phyloP scores from a whole-genome alignment of 352 stramenopile species.

The Pythium aquatile region DNA sequence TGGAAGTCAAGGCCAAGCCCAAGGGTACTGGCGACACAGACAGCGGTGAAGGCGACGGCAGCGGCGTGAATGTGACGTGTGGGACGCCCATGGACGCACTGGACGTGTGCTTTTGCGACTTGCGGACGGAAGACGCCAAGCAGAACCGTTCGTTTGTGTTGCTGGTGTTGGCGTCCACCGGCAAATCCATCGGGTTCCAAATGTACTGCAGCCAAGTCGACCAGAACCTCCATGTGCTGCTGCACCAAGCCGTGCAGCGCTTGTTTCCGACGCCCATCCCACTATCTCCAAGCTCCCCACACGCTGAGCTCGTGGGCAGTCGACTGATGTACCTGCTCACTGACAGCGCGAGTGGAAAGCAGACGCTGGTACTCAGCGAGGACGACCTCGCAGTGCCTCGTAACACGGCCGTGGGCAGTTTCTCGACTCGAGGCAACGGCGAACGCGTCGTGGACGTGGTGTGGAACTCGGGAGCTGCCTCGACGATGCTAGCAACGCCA shows the following conservation, averaged over 20 bases:
- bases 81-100: conserved; percentile 49
- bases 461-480: conserved; percentile 37
- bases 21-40: not conserved
- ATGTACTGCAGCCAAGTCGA: conserved; percentile 39
- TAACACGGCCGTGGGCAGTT: not conserved
- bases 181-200: conserved; percentile 53
- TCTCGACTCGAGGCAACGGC: conserved; percentile 33
- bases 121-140: conserved; percentile 21
- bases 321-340: conserved; percentile 49
- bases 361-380: conserved; percentile 50
- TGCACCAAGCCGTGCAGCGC: conserved; percentile 40
- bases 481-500: not conserved
- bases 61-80: conserved; percentile 24
- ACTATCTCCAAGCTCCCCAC: conserved; percentile 33
- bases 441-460: conserved; percentile 53
- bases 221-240: conserved; percentile 28
- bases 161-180: conserved; percentile 48
- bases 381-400: conserved; percentile 45
- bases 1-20: conserved; percentile 35
- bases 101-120: conserved; percentile 53
- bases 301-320: conserved; percentile 30
- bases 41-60: conserved; percentile 1
- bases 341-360: not conserved
- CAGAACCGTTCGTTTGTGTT: conserved; percentile 35
- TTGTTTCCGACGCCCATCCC: conserved; percentile 55